Base-by-base conservation (phyloP, 139 green algal genomes). In the Pseudopediastrum boryanum region DNA sequence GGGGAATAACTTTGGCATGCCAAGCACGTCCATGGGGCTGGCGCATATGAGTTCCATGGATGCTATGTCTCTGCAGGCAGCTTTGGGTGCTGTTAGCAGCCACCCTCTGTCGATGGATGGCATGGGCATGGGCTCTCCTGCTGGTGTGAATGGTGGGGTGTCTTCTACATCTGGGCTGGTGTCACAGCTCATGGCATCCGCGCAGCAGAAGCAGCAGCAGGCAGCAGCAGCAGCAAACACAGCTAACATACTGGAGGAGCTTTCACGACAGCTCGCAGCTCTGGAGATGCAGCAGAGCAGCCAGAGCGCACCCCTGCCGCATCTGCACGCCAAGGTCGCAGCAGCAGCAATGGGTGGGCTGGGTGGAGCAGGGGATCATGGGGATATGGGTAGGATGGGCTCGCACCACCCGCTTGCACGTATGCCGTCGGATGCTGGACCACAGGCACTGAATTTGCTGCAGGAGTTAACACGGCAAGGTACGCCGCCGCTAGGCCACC, bases 231-330 rank as follows among this genome's bases (percentile, higher is more conserved):
- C 39, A 16, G 72, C 41, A 16, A 46, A 71, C 39, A 33, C 13
- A 25, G 16, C 38, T 29, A 29, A 39, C 19, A 12, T n/a, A 23
- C 36, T 81, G 16, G 46, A 46, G 39, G 59, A 66, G 35, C 43
- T 72, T 1, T 31, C 62, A 8, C 62, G 43, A 46, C 74, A 66
- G 35, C 59, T 72, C 46, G 46, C 74, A 31, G 41, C 63, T 12
- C 52, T 72, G 74, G 44, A 71, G 61, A 62, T 72, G 21, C 51
- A 66, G 61, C 74, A 71, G 6, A 33, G 39, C 13, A 52, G 58
- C 16, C 44, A 25, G 23, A 66, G 62, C 33, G 33, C 42, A 31
- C 39, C 72, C 25, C 73, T 80, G 39, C 73, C 31, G 19, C 59
- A 52, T 8, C n/a, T 81, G 1, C 21, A 29, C 31, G 23, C 59